Evolutionary conservation across 2,329 filamentous ascomycete genomes (phyloP), one percentile per base, ranked within the genome.

Genomic region (Claviceps lovelessii): DNA sequence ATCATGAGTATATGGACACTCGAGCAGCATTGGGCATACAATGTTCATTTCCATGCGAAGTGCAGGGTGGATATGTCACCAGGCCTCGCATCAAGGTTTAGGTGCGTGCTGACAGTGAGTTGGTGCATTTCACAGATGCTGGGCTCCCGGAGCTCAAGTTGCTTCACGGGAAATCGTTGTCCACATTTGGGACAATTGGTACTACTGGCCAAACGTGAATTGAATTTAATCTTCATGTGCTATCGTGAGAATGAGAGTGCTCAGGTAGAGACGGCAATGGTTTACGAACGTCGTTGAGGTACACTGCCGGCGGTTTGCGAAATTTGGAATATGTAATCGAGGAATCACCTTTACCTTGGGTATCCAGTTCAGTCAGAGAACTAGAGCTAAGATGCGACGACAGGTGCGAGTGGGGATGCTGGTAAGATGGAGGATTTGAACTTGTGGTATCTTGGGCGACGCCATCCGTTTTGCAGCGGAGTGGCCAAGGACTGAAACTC

Each of bases 201-300:
- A 6, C 9, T 23, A 19, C 59, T 31, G 64, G 62, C 37, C 31
- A 31, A 7, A 5, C 23, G 13, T 35, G 10, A 35, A 37, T 28
- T 15, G 5, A n/a, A 29, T 48, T n/a, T 29, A 11, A 11, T 51
- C 15, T 3, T 44, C 28, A 55, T 72, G 66, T 58, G 71, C 67
- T 4, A 71, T 72, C 45, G 74, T 69, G 51, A 71, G 57, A 58
- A 15, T 54, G 28, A 15, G 58, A 54, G 39, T 63, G 57, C 52
- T 63, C 61, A 7, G 61, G 61, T 8, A 63, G 59, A 35, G 60
- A 61, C 8, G 61, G 74, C 2, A 76, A 62, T 3, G 73, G 73
- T 56, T 76, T 76, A 42, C 72, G 68, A 13, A 65, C 59, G 29
- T 60, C 63, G 10, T 55, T 59, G 7, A 62, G 61, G 28, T 39